Evolutionary conservation across 2,329 filamentous ascomycete species (phyloP), one percentile per base, ranked within the genome.

Genomic region (Fusarium buharicum): DNA sequence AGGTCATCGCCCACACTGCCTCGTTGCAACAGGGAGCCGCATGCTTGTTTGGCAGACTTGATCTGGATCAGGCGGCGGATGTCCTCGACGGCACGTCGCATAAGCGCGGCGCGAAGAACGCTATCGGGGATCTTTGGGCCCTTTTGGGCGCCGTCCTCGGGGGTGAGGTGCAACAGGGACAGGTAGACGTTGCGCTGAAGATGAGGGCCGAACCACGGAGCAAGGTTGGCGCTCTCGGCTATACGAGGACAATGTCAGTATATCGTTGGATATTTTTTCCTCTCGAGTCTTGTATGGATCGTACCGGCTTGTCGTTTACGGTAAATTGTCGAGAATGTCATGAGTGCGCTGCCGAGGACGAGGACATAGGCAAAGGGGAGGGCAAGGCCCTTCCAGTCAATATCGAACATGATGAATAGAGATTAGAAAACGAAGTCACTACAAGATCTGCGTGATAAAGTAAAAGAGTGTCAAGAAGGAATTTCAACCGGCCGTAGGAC

Each of bases 1-100:
- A 99, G 78, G 76, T 99, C 95, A 75, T 99, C 95, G 13, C 95
- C 94, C 2, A 99, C 93, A 72, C 92, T 96, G 44, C 95, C 95
- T 63, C 92, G 85, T 78, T 96, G 92, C 69, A 98, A 78, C 66
- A 99, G 80, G 20, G 88, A 85, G 73, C 90, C 89, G 72, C 96
- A 87, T 8, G 95, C 92, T 70, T 91, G 90, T 81, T 98, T 99
- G 68, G 92, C 90, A 54, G 86, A 90, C 72, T 94, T 87, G 72
- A 99, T 86, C 75, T 95, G 88, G 71, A 98, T 90, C 62, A 99
- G 91, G 64, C 95, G 89, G 73, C 90, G 87, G 73, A 99, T 96
- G 74, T 98, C 94, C 76, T 98, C 94, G 31, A 92, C 88, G 28
- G 95, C 95, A 70, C 95, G 89, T 67, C 92, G 87, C 71, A 99